Percentiles rank a stretch among this genome's conserved stretches.
Conservation (phyloP, 768 basidiomycete genomes). For the Ramaria rubella region DNA sequence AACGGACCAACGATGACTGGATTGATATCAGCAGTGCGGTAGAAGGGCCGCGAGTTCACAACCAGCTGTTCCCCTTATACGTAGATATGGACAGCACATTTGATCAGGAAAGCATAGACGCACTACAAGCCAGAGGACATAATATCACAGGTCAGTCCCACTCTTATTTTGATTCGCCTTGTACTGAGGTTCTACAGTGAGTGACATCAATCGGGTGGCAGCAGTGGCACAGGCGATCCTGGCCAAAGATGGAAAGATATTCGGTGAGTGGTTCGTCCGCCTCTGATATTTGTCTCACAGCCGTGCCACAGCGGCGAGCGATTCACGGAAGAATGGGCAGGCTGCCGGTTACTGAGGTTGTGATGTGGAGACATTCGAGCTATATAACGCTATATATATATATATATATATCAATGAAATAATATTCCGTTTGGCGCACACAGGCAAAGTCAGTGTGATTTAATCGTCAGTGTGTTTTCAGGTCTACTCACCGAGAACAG, state of each 20-base stretch:
- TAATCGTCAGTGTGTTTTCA: too few species aligned
- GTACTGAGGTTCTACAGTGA: constrained; percentile 32
- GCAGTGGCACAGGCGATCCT: constrained; percentile 73
- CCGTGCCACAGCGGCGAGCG: constrained; percentile 68
- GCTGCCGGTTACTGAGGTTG: constrained; percentile 78
- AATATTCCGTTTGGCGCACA: too few species aligned
- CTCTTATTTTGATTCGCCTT: not conserved
- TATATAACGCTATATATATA: too few species aligned
- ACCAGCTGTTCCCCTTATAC: constrained; percentile 69
- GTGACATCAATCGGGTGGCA: constrained; percentile 63
- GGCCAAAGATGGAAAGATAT: constrained; percentile 47
- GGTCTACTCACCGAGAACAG: too few species aligned
- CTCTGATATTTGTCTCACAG: too few species aligned
- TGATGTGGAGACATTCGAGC: too few species aligned
- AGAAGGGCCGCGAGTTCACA: constrained; percentile 79
- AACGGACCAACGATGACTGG: constrained; percentile 43
- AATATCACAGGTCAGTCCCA: constrained; percentile 50
- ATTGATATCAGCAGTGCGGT: constrained; percentile 73
- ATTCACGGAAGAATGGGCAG: constrained; percentile 89
- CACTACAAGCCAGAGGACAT: constrained; percentile 59
- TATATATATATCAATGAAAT: too few species aligned
- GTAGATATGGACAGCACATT: constrained; percentile 61
- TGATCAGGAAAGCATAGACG: constrained; percentile 48
- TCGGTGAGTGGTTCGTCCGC: constrained; percentile 41
- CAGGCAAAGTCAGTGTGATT: too few species aligned